phyloP scores from a whole-genome alignment of 148 eudicot genomes.

The Hydrangea macrophylla region DNA sequence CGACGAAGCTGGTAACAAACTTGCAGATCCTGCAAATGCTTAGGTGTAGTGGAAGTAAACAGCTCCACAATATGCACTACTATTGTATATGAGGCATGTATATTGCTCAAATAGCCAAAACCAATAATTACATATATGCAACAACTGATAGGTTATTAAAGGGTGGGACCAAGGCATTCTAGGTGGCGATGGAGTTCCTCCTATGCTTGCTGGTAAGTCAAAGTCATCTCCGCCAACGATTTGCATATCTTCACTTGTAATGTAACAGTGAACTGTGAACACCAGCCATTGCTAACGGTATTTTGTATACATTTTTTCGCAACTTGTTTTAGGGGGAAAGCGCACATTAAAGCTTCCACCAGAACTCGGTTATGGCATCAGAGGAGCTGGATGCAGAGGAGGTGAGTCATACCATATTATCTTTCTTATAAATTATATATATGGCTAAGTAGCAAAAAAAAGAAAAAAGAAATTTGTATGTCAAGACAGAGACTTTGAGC shows the following conservation, averaged over 20 bases:
- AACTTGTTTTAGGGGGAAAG: conserved; percentile 60
- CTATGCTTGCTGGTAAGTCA: conserved; percentile 90
- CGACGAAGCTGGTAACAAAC: no score
- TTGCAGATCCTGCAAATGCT: no score
- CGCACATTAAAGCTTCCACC: conserved; percentile 73
- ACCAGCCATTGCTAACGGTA: background rate
- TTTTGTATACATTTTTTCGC: background rate
- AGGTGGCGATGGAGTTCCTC: conserved; percentile 81
- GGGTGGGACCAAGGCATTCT: conserved; percentile 93
- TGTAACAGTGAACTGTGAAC: no score
- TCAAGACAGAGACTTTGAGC: no score
- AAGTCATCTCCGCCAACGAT: no score
- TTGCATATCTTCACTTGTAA: no score
- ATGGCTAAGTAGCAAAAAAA: background rate
- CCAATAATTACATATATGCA: background rate
- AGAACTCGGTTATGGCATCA: conserved; percentile 66
- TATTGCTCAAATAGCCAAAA: background rate
- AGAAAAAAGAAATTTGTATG: no score
- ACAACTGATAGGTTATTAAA: conserved; percentile 64
- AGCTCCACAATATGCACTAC: no score
- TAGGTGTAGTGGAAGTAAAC: no score
- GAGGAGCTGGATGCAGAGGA: conserved; percentile 95
- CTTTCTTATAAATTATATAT: background rate
- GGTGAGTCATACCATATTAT: conserved; percentile 33
- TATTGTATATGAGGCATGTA: no score